Percentiles rank a stretch among this genome's conserved stretches.
phyloP scores from a whole-genome alignment of 805 yeast genomes.

The Ogataea siamensis region DNA sequence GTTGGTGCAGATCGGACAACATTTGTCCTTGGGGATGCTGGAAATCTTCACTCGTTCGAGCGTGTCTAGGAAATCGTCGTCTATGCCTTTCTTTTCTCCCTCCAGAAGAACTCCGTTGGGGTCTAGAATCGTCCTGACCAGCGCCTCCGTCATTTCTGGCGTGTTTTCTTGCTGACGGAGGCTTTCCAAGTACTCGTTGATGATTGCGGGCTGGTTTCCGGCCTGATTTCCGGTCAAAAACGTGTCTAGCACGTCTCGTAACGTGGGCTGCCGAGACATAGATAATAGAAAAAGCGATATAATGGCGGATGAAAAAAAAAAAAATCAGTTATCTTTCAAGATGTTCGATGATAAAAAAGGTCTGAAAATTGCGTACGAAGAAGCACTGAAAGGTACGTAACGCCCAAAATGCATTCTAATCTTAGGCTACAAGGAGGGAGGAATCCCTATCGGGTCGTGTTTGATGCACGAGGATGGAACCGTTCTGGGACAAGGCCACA shows the following conservation, averaged over 20 bases:
- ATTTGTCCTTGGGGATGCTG: slow-evolving; percentile 46
- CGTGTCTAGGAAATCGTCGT: slow-evolving; percentile 68
- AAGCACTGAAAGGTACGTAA: slow-evolving; percentile 57
- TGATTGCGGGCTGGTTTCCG: slow-evolving; percentile 3
- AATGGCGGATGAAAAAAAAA: slow-evolving; percentile 1
- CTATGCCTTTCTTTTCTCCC: slow-evolving; percentile 45
- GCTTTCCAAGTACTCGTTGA: slow-evolving; percentile 10
- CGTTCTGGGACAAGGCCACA: slow-evolving; percentile 86
- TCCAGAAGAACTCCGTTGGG: slow-evolving; percentile 12
- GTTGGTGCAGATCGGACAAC: slow-evolving; percentile 84
- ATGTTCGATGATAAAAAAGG: slow-evolving; percentile 65
- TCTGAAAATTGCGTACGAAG: slow-evolving; percentile 66
- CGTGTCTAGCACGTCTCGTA: slow-evolving; percentile 7
- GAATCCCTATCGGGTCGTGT: slow-evolving; percentile 86
- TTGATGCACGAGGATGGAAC: slow-evolving; percentile 72
- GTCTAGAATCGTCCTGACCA: slow-evolving; percentile 12
- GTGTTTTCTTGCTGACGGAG: slow-evolving; percentile 8
- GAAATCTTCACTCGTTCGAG: slow-evolving; percentile 62
- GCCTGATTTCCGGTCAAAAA: slow-evolving; percentile 7
- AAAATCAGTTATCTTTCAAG: not conserved
- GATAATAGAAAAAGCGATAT: slow-evolving; percentile 1
- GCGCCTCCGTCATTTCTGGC: slow-evolving; percentile 12
- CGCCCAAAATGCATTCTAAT: not conserved
- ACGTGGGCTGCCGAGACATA: slow-evolving; percentile 11
- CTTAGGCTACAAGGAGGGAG: slow-evolving; percentile 75